A percentile compares a stretch with the other conserved stretches of the same genome.
Evolutionary conservation across 345 rosid species (phyloP).

Genomic region (Raphanus sativus): DNA sequence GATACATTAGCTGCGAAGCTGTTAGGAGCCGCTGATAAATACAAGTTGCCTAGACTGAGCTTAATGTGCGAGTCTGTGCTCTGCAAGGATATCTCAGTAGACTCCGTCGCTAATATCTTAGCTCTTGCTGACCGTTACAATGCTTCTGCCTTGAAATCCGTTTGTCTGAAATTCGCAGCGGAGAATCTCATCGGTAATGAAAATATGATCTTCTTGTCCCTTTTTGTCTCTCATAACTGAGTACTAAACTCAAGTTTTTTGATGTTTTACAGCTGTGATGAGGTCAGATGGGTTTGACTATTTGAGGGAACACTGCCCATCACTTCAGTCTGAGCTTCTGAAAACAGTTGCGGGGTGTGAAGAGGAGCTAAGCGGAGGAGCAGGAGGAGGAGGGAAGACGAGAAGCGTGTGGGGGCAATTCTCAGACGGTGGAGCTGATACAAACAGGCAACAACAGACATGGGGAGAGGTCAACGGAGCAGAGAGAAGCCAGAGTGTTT

Average conservation of each 20-base stretch:
- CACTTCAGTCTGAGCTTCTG: constrained; percentile 69
- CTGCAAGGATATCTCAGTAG: constrained; percentile 80
- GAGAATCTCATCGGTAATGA: constrained; percentile 81
- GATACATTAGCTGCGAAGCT: constrained; percentile 71
- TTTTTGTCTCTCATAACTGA: background rate
- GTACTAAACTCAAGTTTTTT: background rate
- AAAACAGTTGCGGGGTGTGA: constrained; percentile 77
- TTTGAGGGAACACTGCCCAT: constrained; percentile 63
- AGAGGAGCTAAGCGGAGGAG: constrained; percentile 58
- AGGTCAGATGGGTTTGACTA: constrained; percentile 68
- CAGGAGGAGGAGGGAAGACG: constrained; percentile 54
- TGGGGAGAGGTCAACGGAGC: constrained; percentile 58
- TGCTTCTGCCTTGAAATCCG: constrained; percentile 75
- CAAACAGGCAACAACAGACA: constrained; percentile 45
- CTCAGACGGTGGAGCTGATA: constrained; percentile 63
- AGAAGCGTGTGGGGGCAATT: constrained; percentile 68
- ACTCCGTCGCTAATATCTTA: constrained; percentile 68
- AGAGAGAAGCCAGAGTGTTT: constrained; percentile 60
- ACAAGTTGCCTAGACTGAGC: constrained; percentile 75
- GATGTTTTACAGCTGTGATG: constrained; percentile 60
- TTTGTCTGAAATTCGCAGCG: constrained; percentile 87
- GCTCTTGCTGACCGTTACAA: constrained; percentile 77
- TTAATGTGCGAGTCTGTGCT: constrained; percentile 83
- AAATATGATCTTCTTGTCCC: constrained; percentile 28
- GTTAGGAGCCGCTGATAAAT: constrained; percentile 84